Base-by-base conservation (phyloP, 2,329 filamentous ascomycete species). In the Phialophora tarda region DNA sequence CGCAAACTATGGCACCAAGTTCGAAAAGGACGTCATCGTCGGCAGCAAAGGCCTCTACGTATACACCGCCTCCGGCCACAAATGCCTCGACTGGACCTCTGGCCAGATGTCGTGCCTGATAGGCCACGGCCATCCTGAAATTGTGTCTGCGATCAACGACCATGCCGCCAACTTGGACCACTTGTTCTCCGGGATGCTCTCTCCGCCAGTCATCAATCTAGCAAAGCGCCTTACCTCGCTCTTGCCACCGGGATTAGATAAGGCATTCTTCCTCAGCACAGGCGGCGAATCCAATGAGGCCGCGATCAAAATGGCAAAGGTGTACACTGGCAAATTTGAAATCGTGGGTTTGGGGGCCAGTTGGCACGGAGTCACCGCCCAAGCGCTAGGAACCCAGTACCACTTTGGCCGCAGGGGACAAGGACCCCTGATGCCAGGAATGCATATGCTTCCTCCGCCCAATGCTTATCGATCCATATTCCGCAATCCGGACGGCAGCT, bases 241-340 rank as follows among this genome's bases (percentile, higher is more conserved):
- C 1, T 78, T 86, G 2, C 85, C 85, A 0, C 71, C 74, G 0
- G 81, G 78, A 0, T 76, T 88, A 0, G 82, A 85, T 66, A 84
- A 84, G 67, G 81, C 85, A 0, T 83, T 87, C 72, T 88, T 88
- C 68, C 78, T 87, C 10, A 85, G 79, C 59, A 88, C 86, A 0
- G 86, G 86, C 1, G 82, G 80, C 2, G 85, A 88, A 73, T 82
- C 79, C 53, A 86, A 82, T 66, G 87, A 90, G 69, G 86, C 86
- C 2, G 88, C 88, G 1, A 87, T 90, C 64, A 85, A 86, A 64
- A 81, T 90, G 70, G 87, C 88, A 3, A 90, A 90, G 71, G 76
- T 81, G 10, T 88, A 83, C 71, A 90, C 87, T 0, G 86, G 86
- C 0, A 89, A 87, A 59, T 89, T 86, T 71, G 86, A 89, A 74